Percentiles rank a stretch among this genome's conserved stretches.
Conservation (phyloP, 1,284 basidiomycete species). For the Leccinum solheimii region DNA sequence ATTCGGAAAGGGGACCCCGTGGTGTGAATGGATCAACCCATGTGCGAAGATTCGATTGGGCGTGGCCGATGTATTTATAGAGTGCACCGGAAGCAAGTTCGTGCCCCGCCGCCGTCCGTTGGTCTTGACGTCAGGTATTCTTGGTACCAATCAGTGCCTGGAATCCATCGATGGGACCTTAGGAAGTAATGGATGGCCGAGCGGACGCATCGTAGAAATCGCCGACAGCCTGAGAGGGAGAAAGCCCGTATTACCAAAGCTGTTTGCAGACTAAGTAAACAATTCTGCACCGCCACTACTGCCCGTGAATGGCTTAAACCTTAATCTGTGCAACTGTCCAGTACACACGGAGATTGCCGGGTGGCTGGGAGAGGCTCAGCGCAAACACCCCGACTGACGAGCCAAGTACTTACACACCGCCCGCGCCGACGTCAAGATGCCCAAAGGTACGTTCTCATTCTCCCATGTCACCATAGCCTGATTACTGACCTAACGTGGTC, state of each 20-base stretch:
- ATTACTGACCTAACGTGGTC: conserved; percentile 31
- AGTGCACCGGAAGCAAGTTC: neutral
- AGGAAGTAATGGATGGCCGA: too few relatives aligned
- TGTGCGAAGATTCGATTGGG: neutral
- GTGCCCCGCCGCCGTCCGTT: neutral
- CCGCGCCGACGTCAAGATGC: conserved; percentile 37
- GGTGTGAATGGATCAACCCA: neutral
- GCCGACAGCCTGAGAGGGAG: neutral
- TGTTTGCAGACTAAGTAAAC: neutral
- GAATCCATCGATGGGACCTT: neutral
- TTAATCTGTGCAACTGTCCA: conserved; percentile 24
- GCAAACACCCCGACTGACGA: conserved; percentile 10
- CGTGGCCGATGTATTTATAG: neutral
- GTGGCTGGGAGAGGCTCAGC: conserved; percentile 28
- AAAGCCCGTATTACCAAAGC: neutral
- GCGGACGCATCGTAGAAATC: neutral
- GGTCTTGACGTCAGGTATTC: neutral
- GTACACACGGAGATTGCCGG: conserved; percentile 29
- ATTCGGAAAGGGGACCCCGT: neutral
- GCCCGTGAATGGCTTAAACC: neutral
- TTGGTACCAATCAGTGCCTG: neutral
- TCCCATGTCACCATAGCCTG: neutral
- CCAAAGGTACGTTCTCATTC: conserved; percentile 28
- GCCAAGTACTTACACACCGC: conserved; percentile 15
- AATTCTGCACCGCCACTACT: neutral